These are phyloP conservation scores for Sutorius australiensis DNA, from an alignment of 768 basidiomycete species.

Conservation along the genomic window DNA sequence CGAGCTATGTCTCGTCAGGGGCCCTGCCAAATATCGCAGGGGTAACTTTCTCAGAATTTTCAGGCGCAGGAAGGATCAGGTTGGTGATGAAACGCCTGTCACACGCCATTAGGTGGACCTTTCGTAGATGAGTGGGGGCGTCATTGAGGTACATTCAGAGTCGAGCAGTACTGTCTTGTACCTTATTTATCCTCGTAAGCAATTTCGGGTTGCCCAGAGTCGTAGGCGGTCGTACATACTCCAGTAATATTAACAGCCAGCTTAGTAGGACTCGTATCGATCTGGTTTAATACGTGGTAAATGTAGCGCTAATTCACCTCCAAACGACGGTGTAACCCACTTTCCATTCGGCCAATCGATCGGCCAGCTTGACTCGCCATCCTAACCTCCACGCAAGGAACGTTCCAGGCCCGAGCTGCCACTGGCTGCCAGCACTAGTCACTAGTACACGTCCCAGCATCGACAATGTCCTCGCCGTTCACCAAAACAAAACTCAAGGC, in stretches of 20 bases:
- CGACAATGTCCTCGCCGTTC: conserved; percentile 36
- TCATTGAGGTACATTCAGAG: neutral
- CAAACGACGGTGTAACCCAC: neutral
- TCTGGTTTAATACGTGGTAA: neutral
- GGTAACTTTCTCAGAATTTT: conserved; percentile 15
- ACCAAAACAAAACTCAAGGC: conserved; percentile 74
- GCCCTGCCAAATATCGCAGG: conserved; percentile 14
- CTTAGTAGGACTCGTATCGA: neutral
- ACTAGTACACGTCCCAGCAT: neutral
- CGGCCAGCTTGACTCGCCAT: neutral
- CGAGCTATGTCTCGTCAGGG: conserved; percentile 25
- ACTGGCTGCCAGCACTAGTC: neutral
- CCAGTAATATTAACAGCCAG: neutral
- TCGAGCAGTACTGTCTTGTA: neutral
- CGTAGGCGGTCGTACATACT: neutral
- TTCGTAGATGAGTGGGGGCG: neutral
- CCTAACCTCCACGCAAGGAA: neutral
- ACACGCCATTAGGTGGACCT: neutral
- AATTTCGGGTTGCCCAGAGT: neutral
- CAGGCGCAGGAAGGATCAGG: conserved; percentile 12
- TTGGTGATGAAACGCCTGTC: neutral
- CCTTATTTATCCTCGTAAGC: conserved; percentile 1
- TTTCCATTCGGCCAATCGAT: neutral
- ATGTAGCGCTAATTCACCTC: neutral
- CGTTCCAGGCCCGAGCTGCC: no score